Percentiles rank a stretch among this genome's conserved stretches.
These are phyloP conservation scores for Agaricus sinodeliciosus DNA, from an alignment of 768 basidiomycete genomes.

Conservation along the genomic window DNA sequence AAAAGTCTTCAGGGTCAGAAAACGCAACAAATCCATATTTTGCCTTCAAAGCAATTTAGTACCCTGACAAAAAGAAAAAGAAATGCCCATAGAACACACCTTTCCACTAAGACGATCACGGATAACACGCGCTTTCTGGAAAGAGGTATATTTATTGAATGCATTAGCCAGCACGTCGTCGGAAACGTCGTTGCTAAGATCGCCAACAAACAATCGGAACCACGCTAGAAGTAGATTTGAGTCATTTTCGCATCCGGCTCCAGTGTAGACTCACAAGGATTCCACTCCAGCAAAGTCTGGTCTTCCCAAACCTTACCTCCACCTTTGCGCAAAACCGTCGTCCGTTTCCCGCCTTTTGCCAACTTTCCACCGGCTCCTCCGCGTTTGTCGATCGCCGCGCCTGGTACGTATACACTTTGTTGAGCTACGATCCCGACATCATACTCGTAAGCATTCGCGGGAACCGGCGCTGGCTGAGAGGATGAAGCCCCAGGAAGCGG, in stretches of 20 bases:
- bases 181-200: constrained; percentile 96
- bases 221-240: constrained; percentile 51
- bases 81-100: constrained; percentile 34
- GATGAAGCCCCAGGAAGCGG: constrained; percentile 54
- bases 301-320: constrained; percentile 99
- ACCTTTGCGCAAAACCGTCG: constrained; percentile 91
- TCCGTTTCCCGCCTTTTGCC: constrained; percentile 86
- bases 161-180: constrained; percentile 91
- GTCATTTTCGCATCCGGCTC: constrained; percentile 6
- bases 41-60: constrained; percentile 43
- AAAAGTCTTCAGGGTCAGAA: constrained; percentile 96
- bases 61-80: constrained; percentile 1
- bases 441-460: constrained; percentile 88
- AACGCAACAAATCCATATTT: constrained; percentile 98
- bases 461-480: constrained; percentile 72
- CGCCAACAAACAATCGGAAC: constrained; percentile 97
- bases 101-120: constrained; percentile 92
- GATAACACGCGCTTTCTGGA: constrained; percentile 93
- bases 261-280: constrained; percentile 64
- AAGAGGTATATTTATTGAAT: constrained; percentile 89
- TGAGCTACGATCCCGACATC: constrained; percentile 88
- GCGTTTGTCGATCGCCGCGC: constrained; percentile 84
- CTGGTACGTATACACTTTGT: constrained; percentile 89
- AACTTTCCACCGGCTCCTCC: constrained; percentile 82
- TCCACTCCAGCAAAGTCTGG: constrained; percentile 95